A percentile compares a stretch with the other conserved stretches of the same genome.
Conservation (phyloP, 2,329 filamentous ascomycete genomes). For the Alternaria gaisen region DNA sequence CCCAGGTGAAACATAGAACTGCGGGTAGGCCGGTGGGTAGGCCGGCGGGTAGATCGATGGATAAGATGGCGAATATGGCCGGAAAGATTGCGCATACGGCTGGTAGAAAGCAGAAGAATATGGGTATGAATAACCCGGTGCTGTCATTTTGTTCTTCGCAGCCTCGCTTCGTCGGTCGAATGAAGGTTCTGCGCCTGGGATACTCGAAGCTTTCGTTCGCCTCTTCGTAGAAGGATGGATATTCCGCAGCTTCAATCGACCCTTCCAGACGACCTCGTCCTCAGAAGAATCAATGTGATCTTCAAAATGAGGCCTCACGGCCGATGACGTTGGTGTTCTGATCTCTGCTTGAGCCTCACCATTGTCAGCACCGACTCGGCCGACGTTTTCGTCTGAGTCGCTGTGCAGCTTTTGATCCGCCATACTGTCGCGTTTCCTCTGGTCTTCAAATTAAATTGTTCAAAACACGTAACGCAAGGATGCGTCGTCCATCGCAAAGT, state of each 20-base stretch:
- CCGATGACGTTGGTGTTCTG: not conserved
- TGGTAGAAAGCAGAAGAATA: not conserved
- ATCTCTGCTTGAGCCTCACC: not conserved
- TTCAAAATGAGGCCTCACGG: not conserved
- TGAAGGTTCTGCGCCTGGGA: too few species aligned
- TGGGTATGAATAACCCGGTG: not conserved
- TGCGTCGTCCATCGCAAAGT: not conserved
- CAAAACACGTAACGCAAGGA: not conserved
- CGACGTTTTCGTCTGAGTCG: not conserved
- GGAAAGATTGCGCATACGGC: not conserved
- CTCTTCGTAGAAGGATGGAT: too few species aligned
- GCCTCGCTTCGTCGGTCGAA: too few species aligned
- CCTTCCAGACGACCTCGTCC: not conserved
- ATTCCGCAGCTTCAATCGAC: not conserved
- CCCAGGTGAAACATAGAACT: not conserved
- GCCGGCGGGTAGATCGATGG: not conserved
- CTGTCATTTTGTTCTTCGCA: not conserved
- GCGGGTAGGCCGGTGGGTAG: not conserved
- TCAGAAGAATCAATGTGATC: not conserved
- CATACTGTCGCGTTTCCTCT: not conserved
- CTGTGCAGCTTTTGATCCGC: not conserved
- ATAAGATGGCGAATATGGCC: not conserved
- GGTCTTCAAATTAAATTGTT: not conserved
- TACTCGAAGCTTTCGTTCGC: too few species aligned
- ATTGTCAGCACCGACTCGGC: not conserved